These are phyloP conservation scores for Mycena vulgaris DNA, from an alignment of 768 basidiomycete species.

Conservation along the genomic window DNA sequence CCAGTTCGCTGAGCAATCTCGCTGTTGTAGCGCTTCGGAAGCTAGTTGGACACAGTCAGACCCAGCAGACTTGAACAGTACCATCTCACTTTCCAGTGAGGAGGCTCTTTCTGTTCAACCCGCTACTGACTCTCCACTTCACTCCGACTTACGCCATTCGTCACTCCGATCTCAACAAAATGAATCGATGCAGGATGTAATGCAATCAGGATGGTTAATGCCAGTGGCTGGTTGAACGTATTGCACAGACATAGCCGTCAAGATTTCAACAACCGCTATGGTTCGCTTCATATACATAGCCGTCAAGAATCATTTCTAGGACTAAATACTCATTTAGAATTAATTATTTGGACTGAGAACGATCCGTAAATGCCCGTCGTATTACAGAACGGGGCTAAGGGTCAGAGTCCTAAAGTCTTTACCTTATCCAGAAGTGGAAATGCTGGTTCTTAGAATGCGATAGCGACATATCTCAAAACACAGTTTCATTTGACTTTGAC, in stretches of 20 bases:
- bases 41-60: too few species aligned
- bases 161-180: slow-evolving; percentile 15
- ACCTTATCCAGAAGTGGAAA: background rate
- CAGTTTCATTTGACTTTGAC: slow-evolving; percentile 19
- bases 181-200: too few species aligned
- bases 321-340: slow-evolving; percentile 4
- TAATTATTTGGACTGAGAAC: slow-evolving; percentile 10
- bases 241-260: slow-evolving; percentile 4
- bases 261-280: slow-evolving; percentile 4
- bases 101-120: slow-evolving; percentile 14
- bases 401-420: slow-evolving; percentile 12
- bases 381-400: slow-evolving; percentile 13
- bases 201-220: background rate
- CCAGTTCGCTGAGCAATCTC: slow-evolving; percentile 6
- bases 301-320: background rate
- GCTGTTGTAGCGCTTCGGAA: background rate
- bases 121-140: background rate
- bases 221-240: slow-evolving; percentile 6
- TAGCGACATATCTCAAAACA: slow-evolving; percentile 18
- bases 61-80: slow-evolving; percentile 11
- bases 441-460: background rate
- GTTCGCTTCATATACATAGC: slow-evolving; percentile 2
- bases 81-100: slow-evolving; percentile 10
- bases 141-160: slow-evolving; percentile 6
- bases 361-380: slow-evolving; percentile 8